Evolutionary conservation across 1,284 basidiomycete species (phyloP), one percentile per base, ranked within the genome.

Genomic region (Apiotrichum sp.): DNA sequence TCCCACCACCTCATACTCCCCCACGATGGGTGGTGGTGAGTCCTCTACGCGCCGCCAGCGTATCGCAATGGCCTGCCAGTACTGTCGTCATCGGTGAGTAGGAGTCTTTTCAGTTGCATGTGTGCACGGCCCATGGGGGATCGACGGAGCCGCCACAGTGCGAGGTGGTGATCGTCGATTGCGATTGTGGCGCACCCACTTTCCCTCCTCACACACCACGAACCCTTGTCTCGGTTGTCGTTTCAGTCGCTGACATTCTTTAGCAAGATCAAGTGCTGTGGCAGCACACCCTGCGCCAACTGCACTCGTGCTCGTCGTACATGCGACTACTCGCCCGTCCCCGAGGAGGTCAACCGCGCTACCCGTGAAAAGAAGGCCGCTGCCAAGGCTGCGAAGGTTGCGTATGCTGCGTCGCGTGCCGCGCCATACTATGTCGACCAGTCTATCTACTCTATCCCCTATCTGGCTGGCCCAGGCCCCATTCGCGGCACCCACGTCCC

Each of bases 211-310:
- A 22, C 22, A 22, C 22, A 22, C 22, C 22, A 22, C 22, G 22
- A 22, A 22, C 22, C 22, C 22, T 22, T 22, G 36, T 13, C 36
- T 38, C 40, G 11, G 6, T 41, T 6, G 10, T 14, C 40, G 6
- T 41, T 41, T 8, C 40, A n/a, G 14, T 41, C 6, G 36, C 56
- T 59, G 55, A 60, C 51, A 3, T 29, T 22, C 3, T 22, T 50
- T 42, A 76, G 75, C 42, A 77, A 77, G 58, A 77, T 77, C 52
- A 65, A 71, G 60, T 77, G 75, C 64, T 71, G 72, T 44, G 75
- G 75, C 35, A 67, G 64, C 13, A 43, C 64, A 11, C 71, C 73
- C 9, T 77, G 75, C 50, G 59, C 69, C 38, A 76, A 76, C 66
- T 77, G 75, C 62, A 64, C 64, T 7, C 70, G 73, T 13, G 67